These are phyloP conservation scores for Plasmodium ovale DNA, from an alignment of 169 alveolate species.

Conservation along the genomic window DNA sequence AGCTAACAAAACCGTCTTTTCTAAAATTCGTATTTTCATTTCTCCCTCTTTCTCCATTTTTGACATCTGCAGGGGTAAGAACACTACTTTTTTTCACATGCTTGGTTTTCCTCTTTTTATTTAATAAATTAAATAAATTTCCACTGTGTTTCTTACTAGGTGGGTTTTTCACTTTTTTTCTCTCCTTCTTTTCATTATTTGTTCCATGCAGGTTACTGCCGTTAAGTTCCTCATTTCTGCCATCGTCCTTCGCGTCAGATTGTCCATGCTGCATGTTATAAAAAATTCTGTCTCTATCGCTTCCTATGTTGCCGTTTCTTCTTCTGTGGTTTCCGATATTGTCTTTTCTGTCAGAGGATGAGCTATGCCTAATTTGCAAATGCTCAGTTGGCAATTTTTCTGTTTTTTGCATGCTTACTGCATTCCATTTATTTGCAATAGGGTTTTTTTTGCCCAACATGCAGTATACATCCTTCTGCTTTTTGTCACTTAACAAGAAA, in stretches of 20 bases:
- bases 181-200: slow-evolving; percentile 6
- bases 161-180: neutral
- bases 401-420: neutral
- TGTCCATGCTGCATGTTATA: neutral
- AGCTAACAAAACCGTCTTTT: slow-evolving; percentile 3
- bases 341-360: neutral
- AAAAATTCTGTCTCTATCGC: neutral
- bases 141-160: neutral
- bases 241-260: neutral
- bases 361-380: neutral
- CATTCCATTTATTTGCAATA: neutral
- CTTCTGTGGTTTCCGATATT: neutral
- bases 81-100: slow-evolving; percentile 5
- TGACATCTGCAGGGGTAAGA: neutral
- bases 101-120: slow-evolving; percentile 1
- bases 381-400: slow-evolving; percentile 9
- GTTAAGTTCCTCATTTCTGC: neutral
- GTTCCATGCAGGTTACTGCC: neutral
- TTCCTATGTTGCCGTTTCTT: neutral
- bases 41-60: neutral
- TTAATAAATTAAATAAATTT: slow-evolving; percentile 5
- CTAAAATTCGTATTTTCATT: slow-evolving; percentile 2
- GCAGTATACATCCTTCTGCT: slow-evolving; percentile 18
- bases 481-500: slow-evolving; percentile 20
- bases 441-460: neutral